Base-by-base conservation (phyloP, 345 rosid species). In the Pistacia vera region DNA sequence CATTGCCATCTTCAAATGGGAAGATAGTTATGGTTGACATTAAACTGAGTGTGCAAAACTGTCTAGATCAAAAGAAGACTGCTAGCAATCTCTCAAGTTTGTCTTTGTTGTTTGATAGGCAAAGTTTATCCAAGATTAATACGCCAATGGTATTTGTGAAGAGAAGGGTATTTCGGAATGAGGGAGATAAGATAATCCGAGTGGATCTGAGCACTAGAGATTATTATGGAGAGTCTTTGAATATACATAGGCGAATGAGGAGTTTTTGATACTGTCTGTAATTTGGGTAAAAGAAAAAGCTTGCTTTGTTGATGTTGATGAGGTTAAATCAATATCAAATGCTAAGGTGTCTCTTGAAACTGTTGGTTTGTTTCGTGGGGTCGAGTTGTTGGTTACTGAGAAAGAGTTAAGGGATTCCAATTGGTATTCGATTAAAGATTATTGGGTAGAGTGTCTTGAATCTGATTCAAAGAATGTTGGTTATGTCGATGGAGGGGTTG, bases 181-280 rank as follows among this genome's bases (percentile, higher is more conserved):
- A 81, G 14, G 87, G 82, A 1, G 89, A 82, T 76, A 78, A 52
- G 46, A 41, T 41, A 83, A 82, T 66, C 92, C 95, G 17, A 97
- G 99, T 3, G 98, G 98, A 49, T 90, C 93, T 33, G 85, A 81
- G 73, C 97, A 93, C 98, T 3, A 84, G 88, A 81, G 89, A 90
- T 44, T 93, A 90, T 73, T 93, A 96, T 75, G 85, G 87, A 11
- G 93, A 92, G 71, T 77, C 82, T 36, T 72, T 79, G 78, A 78
- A 79, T 48, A 51, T 71, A 2, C 86, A 82, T 60, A 74, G 88
- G 80, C 75, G 96, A 59, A 86, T 94, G 82, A 87, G 77, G 82
- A 96, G 95, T 74, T 86, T 86, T 96, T 8, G 98, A 93, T 66
- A 75, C n/a, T n/a, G 94, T n/a, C 63, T 88, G 91, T 4, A 77